Evolutionary conservation across 106 monocot species (phyloP), one percentile per base, ranked within the genome.

Genomic region (Posidonia australis): DNA sequence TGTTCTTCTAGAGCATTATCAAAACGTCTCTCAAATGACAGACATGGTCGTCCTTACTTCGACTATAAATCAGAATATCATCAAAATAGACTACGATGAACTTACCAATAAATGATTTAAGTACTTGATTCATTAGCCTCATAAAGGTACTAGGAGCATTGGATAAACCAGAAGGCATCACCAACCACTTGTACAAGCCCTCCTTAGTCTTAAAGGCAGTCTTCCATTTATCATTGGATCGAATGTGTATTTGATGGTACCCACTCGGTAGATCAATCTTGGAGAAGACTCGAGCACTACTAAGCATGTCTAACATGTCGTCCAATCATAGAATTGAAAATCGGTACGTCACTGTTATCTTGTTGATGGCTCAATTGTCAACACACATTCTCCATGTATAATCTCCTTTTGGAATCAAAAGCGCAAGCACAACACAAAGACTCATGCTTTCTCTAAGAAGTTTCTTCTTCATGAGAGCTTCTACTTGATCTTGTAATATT

Each of bases 141-240:
- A 70, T 64, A 41, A 76, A 70, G 10, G 64, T 76, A 28, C 58
- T 76, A 1, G 31, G 64, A 0, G 58, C 64, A 65, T 70, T 76
- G 1, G 64, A 65, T 3, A 70, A 13, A 0, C 72, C 30, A 10
- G 67, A 71, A 32, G 64, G 54, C 60, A 77, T 77, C 0, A 77
- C 25, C 36, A 72, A 4, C 62, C 44, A 67, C 20, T 77, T 53
- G 24, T 72, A 72, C 7, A 77, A 21, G 1, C 64, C 54, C 0
- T 77, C 60, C 16, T 24, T 9, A 1, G 67, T 71, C 46, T 71
- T 71, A 13, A 72, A 77, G 2, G 67, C 32, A 6, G 26, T 72
- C 24, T 71, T 71, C 66, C 72, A 73, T 36, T 78, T 48, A 58
- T 73, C 55, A 0, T 30, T 10, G 0, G 3, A 9, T 0, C 16